phyloP scores from a whole-genome alignment of 768 basidiomycete genomes.

The Agaricus bisporus region DNA sequence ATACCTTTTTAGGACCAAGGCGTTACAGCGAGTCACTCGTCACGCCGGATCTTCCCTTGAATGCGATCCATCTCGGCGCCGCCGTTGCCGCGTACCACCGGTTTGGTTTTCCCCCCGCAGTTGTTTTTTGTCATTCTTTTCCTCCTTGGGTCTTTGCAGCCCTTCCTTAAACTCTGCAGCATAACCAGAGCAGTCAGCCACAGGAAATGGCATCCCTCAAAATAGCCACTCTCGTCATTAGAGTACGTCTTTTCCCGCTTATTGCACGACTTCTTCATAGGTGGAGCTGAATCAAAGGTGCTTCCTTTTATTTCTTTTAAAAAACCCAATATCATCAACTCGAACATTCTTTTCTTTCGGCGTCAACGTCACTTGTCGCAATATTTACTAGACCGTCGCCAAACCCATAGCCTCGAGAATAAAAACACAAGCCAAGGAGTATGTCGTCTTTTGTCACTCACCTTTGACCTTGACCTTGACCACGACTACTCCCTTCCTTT shows the following conservation, averaged over 20 bases:
- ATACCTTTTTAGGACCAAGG: too few relatives aligned
- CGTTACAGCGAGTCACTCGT: too few relatives aligned
- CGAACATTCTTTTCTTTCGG: too few relatives aligned
- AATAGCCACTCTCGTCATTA: slow-evolving; percentile 10
- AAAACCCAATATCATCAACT: too few relatives aligned
- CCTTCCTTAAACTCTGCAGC: too few relatives aligned
- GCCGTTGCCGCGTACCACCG: too few relatives aligned
- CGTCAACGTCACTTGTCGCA: neutral
- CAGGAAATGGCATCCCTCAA: slow-evolving; percentile 12
- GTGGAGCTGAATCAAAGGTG: slow-evolving; percentile 7
- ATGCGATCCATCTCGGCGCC: too few relatives aligned
- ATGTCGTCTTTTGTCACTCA: slow-evolving; percentile 18
- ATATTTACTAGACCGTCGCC: slow-evolving; percentile 57
- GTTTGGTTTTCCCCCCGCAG: too few relatives aligned
- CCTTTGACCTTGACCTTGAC: neutral
- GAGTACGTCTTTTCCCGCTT: slow-evolving; percentile 1
- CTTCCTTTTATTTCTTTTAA: neutral
- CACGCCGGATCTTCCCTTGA: too few relatives aligned
- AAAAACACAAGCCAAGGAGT: slow-evolving; percentile 72
- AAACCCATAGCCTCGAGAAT: slow-evolving; percentile 71
- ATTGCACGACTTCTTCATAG: neutral
- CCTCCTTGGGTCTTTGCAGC: too few relatives aligned
- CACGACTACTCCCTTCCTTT: neutral
- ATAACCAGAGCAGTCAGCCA: too few relatives aligned
- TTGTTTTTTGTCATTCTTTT: too few relatives aligned